Percentiles rank a stretch among this genome's conserved stretches.
Evolutionary conservation across 2,329 filamentous ascomycete species (phyloP).

Genomic region (Beauveria medogensis): DNA sequence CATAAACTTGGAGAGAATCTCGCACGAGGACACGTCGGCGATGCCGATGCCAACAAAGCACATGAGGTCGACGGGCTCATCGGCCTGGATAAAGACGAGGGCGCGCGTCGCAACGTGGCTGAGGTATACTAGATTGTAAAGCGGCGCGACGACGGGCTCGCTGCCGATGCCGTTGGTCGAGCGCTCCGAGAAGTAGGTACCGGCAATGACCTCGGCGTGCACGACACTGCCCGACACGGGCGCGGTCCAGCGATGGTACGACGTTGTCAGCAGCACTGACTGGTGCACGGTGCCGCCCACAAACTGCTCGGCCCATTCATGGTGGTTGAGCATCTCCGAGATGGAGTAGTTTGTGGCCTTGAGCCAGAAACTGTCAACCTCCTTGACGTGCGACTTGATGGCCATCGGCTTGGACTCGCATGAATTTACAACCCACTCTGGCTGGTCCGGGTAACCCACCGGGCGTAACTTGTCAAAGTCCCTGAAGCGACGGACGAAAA

Average conservation of each 20-base stretch:
- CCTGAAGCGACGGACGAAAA: slow-evolving; percentile 50
- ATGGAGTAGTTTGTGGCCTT: slow-evolving; percentile 58
- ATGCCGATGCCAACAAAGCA: slow-evolving; percentile 62
- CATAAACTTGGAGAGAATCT: slow-evolving; percentile 30
- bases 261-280: slow-evolving; percentile 54
- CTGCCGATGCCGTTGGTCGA: slow-evolving; percentile 9
- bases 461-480: slow-evolving; percentile 38
- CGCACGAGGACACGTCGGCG: slow-evolving; percentile 62
- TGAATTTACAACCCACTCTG: slow-evolving; percentile 39
- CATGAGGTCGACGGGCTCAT: slow-evolving; percentile 58
- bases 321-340: slow-evolving; percentile 47
- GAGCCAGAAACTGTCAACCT: slow-evolving; percentile 56
- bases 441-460: slow-evolving; percentile 36
- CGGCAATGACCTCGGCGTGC: slow-evolving; percentile 44
- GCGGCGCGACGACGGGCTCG: slow-evolving; percentile 12
- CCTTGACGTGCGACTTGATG: slow-evolving; percentile 36
- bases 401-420: slow-evolving; percentile 52
- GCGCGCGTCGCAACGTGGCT: slow-evolving; percentile 55
- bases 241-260: slow-evolving; percentile 61
- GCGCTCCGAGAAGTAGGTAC: slow-evolving; percentile 55
- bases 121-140: slow-evolving; percentile 51
- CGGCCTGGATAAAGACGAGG: slow-evolving; percentile 58
- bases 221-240: slow-evolving; percentile 51
- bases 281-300: slow-evolving; percentile 57
- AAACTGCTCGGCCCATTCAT: slow-evolving; percentile 41